Percentiles rank a stretch among this genome's conserved stretches.
Conservation (phyloP, 1,284 basidiomycete species). For the Apiotrichum montevideense region DNA sequence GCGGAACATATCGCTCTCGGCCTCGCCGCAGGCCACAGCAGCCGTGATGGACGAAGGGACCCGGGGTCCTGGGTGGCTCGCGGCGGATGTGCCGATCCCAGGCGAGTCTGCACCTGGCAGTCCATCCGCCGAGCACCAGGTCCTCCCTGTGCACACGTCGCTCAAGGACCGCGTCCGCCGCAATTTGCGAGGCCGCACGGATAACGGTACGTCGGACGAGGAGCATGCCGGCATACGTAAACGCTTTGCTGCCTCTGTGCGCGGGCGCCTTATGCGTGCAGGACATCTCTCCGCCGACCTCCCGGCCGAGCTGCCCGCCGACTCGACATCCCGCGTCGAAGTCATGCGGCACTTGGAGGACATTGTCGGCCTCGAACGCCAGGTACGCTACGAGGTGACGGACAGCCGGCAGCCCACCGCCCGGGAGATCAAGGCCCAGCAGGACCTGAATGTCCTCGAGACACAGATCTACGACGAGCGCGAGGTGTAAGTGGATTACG, state of each 20-base stretch:
- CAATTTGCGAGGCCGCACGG: not conserved
- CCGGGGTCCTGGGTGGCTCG: not conserved
- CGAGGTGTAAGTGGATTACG: conserved; percentile 1
- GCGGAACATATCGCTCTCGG: not conserved
- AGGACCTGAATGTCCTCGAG: conserved; percentile 7
- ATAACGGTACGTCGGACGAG: conserved; percentile 8
- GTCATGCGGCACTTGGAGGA: not conserved
- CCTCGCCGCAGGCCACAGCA: not conserved
- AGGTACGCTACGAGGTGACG: not conserved
- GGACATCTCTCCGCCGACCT: no score
- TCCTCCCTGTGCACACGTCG: no score
- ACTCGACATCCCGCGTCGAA: not conserved
- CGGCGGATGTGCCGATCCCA: not conserved
- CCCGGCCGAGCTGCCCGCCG: not conserved
- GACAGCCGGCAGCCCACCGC: not conserved
- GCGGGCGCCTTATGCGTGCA: not conserved
- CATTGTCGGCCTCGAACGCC: conserved; percentile 2
- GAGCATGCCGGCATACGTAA: conserved; percentile 9
- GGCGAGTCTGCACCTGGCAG: not conserved
- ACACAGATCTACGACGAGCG: conserved; percentile 11
- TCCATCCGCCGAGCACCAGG: not conserved
- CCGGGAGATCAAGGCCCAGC: conserved; percentile 6
- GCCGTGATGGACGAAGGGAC: not conserved
- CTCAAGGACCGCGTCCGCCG: conserved; percentile 1
- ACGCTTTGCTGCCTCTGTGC: not conserved